Base-by-base conservation (phyloP, 2,329 filamentous ascomycete species). In the Alternaria conjuncta region DNA sequence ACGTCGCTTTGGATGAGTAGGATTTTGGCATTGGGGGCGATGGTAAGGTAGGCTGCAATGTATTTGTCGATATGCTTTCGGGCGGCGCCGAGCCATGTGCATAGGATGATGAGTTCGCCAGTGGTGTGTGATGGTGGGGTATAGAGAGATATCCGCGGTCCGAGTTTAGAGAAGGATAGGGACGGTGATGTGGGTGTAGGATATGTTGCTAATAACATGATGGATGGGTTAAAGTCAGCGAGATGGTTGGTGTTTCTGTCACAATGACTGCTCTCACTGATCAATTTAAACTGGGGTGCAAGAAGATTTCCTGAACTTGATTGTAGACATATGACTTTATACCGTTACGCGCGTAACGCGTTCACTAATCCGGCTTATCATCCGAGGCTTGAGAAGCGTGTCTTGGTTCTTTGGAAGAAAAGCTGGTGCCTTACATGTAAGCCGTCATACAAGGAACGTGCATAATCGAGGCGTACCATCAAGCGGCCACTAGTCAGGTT, bases 61-160 rank as follows among this genome's bases (percentile, higher is more conserved):
- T 73, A 73, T 55, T 74, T 74, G 5, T 61, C 57, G 6, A 74
- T 71, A 28, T 73, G 61, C 13, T 69, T 68, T 15, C 44, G 25
- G 3, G n/a, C 57, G 0, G 68, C 71, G 4, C 66, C 71, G 23
- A 71, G 56, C 71, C 68, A 73, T 18, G 67, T 68, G 11, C 55
- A 64, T 7, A 72, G 53, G 20, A 73, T 53, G 10, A 73, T 30
- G 10, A 73, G 67, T 28, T 67, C 15, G 45, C 65, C 60, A 6
- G 43, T 3, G 11, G 30, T 21, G 20, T 57, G 46, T 13, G 57
- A 5, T 12, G 18, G 26, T 9, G 65, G 62, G 6, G 57, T 60
- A 41, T 45, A 64, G 7, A 67, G 49, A 12, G 57, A 62, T 15
- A 58, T 69, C 13, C 47, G 26, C 21, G 55, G 45, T 6, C 57